These are phyloP conservation scores for Cytospora leucostoma DNA, from an alignment of 2,329 filamentous ascomycete species.

Conservation along the genomic window DNA sequence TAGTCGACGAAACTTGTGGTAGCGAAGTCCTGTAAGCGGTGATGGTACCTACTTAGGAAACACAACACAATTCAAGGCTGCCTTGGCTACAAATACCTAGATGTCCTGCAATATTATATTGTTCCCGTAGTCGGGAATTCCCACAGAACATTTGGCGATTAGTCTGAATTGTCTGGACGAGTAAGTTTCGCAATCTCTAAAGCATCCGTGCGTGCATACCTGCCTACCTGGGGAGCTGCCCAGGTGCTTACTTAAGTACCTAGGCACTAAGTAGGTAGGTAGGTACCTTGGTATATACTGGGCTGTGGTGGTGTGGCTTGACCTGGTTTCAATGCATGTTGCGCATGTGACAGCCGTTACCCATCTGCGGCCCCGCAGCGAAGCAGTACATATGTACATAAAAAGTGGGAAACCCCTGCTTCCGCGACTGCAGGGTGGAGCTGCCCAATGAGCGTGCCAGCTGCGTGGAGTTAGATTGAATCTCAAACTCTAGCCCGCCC, in stretches of 20 bases:
- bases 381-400: not conserved
- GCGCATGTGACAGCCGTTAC: not conserved
- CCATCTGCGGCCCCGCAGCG: not conserved
- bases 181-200: no score
- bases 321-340: not conserved
- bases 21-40: not conserved
- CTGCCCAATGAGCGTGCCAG: constrained; percentile 30
- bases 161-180: no score
- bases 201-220: no score
- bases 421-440: constrained; percentile 24
- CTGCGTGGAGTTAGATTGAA: constrained; percentile 38
- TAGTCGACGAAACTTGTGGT: not conserved
- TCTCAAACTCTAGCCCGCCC: constrained; percentile 41
- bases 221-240: no score
- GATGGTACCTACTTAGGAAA: not conserved
- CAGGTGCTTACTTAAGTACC: not conserved
- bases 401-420: constrained; percentile 3
- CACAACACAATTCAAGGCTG: no score
- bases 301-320: not conserved
- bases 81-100: no score
- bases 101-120: not conserved
- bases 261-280: not conserved
- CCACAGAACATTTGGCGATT: no score
- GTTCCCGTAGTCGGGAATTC: no score
- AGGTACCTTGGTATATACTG: not conserved